Base-by-base conservation (phyloP, 2,329 filamentous ascomycete genomes). In the Aspergillus aculeatus region DNA sequence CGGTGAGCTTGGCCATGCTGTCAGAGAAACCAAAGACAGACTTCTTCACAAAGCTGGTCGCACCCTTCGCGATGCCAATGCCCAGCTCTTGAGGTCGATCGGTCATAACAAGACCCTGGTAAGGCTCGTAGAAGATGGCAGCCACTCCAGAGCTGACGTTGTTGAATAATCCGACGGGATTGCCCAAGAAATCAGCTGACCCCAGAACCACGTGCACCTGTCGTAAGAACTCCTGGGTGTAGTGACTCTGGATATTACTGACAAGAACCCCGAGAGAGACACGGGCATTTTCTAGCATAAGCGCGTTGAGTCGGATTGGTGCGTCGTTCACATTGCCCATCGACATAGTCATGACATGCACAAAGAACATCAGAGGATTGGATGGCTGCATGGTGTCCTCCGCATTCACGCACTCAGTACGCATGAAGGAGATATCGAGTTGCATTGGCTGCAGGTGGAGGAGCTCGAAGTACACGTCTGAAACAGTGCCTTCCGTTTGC, bases 301-400 rank as follows among this genome's bases (percentile, higher is more conserved):
- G 81, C 1, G 95, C 92, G 64, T 98, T 99, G 73, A 99, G 87
- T 51, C 92, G 88, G 56, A 99, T 88, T 0, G 95, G 96, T 6
- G 95, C 95, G 76, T 99, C 96, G 70, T 99, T 99, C 81, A 99
- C 92, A 70, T 99, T 99, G 64, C 95, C 95, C 70, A 99, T 95
- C 14, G 95, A 96, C 95, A 99, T 99, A 0, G 96, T 98, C 81
- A 99, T 88, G 66, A 98, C 91, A 71, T 99, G 98, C 75, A 98
- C 88, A 73, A 97, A 93, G 80, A 98, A 99, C 93, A 98, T 98
- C 75, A 99, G 84, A 0, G 96, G 96, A 71, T 96, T 99, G 47
- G 86, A 87, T 1, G 92, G 92, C 14, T 91, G 92, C 50, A 92
- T 90, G 68, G 95, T 96, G 74, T 98, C 93, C 74, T 98, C 94